phyloP scores from a whole-genome alignment of 108 stramenopile genomes.

The Cyclotella cryptica region DNA sequence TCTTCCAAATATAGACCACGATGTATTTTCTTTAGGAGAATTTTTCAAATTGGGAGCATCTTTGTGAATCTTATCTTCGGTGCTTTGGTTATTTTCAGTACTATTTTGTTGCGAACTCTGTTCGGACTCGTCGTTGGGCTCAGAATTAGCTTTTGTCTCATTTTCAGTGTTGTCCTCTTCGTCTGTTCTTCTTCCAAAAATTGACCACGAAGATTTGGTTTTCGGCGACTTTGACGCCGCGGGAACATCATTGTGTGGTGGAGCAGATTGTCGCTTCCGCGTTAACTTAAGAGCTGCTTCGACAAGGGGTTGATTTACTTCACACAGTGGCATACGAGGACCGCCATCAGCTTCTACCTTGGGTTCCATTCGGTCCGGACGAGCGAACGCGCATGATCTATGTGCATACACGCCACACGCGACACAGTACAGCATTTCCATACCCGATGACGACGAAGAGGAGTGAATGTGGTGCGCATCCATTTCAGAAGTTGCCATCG shows the following conservation, averaged over 20 bases:
- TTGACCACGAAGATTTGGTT: constrained; percentile 15
- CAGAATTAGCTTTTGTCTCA: constrained; percentile 4
- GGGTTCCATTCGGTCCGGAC: neutral
- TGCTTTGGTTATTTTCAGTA: neutral
- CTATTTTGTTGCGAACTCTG: neutral
- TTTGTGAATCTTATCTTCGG: neutral
- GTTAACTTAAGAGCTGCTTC: constrained; percentile 10
- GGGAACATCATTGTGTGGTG: neutral
- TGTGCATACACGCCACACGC: constrained; percentile 81
- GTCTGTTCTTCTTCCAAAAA: constrained; percentile 20
- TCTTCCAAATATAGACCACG: constrained; percentile 25
- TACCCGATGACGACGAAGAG: constrained; percentile 4
- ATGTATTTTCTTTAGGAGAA: neutral
- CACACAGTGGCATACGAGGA: constrained; percentile 12
- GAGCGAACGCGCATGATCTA: constrained; percentile 68
- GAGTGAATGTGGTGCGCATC: constrained; percentile 7
- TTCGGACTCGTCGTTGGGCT: neutral
- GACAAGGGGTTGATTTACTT: constrained; percentile 35
- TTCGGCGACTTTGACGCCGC: neutral
- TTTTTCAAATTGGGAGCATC: neutral
- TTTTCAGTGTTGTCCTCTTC: neutral
- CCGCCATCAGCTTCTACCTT: neutral
- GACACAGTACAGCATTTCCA: constrained; percentile 62
- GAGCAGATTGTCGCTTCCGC: neutral
- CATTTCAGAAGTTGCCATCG: constrained; percentile 1